These are phyloP conservation scores for Fusarium tricinctum DNA, from an alignment of 2,329 filamentous ascomycete genomes.

Conservation along the genomic window DNA sequence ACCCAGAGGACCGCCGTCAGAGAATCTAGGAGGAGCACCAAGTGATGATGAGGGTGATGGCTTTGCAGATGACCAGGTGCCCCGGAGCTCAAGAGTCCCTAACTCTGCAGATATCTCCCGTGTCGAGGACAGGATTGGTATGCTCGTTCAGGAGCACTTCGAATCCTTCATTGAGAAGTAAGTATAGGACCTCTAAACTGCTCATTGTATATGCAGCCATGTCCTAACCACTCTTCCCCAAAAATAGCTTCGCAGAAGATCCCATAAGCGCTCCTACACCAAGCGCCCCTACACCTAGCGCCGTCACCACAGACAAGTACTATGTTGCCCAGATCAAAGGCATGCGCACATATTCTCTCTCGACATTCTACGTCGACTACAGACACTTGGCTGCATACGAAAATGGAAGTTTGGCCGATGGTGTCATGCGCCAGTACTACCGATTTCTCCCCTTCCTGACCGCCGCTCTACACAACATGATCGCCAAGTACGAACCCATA, in stretches of 20 bases:
- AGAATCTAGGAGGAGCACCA: constrained; percentile 70
- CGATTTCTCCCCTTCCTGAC: constrained; percentile 94
- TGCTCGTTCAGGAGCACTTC: constrained; percentile 81
- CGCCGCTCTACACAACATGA: constrained; percentile 89
- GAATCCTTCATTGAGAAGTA: constrained; percentile 85
- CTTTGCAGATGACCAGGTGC: constrained; percentile 75
- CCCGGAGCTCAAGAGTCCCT: constrained; percentile 63
- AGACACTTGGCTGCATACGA: constrained; percentile 84
- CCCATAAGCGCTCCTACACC: constrained; percentile 66
- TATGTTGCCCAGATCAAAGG: constrained; percentile 88
- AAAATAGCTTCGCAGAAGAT: constrained; percentile 74
- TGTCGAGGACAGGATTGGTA: constrained; percentile 82
- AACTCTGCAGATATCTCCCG: constrained; percentile 71
- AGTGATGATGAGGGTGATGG: constrained; percentile 74
- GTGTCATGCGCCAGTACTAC: constrained; percentile 92
- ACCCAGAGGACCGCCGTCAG: constrained; percentile 72
- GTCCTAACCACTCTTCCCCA: constrained; percentile 4
- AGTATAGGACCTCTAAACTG: constrained; percentile 43
- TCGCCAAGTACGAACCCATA: constrained; percentile 92
- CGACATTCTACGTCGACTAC: constrained; percentile 89
- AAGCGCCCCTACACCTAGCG: constrained; percentile 75
- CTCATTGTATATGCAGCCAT: background rate
- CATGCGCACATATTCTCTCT: constrained; percentile 80
- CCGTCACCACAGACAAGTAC: constrained; percentile 82
- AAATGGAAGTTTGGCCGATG: constrained; percentile 85